phyloP scores from a whole-genome alignment of 129 eudicot species.

The Artemisia annua region DNA sequence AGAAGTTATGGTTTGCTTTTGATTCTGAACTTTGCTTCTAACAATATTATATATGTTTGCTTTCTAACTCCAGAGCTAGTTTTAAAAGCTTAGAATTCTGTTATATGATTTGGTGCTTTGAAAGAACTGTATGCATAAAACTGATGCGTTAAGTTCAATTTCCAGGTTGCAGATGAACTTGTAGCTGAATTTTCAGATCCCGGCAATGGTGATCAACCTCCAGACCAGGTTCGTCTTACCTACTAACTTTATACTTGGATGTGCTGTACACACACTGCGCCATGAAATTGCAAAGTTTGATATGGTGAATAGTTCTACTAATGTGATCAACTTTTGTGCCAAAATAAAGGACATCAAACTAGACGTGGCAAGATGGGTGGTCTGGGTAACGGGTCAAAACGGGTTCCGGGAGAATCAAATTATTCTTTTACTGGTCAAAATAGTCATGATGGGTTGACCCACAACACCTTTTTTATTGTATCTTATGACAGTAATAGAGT shows the following conservation, averaged over 20 bases:
- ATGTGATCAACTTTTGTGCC: background rate
- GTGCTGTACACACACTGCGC: background rate
- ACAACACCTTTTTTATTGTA: background rate
- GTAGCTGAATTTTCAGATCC: slow-evolving; percentile 79
- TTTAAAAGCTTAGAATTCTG: background rate
- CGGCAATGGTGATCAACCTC: slow-evolving; percentile 35
- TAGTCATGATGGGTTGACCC: background rate
- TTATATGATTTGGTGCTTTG: background rate
- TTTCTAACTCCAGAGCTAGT: background rate
- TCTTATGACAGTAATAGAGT: too few relatives aligned
- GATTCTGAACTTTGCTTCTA: background rate
- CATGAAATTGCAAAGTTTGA: slow-evolving; percentile 9
- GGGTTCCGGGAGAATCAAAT: background rate
- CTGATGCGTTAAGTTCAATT: slow-evolving; percentile 16
- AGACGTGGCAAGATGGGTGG: background rate
- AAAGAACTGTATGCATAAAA: slow-evolving; percentile 4
- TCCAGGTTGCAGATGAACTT: slow-evolving; percentile 88
- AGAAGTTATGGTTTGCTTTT: slow-evolving; percentile 4
- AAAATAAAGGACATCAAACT: background rate
- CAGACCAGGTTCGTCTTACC: slow-evolving; percentile 47
- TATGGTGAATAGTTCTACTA: slow-evolving; percentile 2
- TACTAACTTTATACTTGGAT: slow-evolving; percentile 21
- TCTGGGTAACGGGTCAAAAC: background rate
- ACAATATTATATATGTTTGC: background rate
- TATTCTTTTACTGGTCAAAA: background rate